Percentiles rank a stretch among this genome's conserved stretches.
Evolutionary conservation across 2,329 filamentous ascomycete species (phyloP).

Genomic region (Fusarium beomiforme): DNA sequence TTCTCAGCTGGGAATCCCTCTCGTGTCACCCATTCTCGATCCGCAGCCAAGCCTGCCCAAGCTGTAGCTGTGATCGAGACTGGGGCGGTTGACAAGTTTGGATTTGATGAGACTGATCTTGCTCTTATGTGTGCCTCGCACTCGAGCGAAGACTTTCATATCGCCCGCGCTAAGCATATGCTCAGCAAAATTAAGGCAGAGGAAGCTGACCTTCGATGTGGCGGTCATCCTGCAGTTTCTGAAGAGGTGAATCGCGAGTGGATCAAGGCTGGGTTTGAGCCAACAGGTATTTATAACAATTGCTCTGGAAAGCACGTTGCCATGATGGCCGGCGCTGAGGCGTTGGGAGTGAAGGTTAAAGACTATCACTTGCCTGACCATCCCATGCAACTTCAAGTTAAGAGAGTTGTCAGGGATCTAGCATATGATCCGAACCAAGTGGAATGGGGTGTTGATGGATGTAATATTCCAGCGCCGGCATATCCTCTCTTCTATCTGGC

Average conservation of each 20-base stretch:
- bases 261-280: constrained; percentile 51
- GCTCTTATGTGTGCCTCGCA: constrained; percentile 60
- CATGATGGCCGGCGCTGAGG: constrained; percentile 56
- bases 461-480: constrained; percentile 59
- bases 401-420: constrained; percentile 49
- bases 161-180: constrained; percentile 51
- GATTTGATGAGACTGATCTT: constrained; percentile 53
- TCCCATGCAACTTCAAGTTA: constrained; percentile 54
- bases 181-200: constrained; percentile 46
- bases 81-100: constrained; percentile 49
- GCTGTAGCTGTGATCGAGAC: constrained; percentile 57
- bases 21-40: constrained; percentile 55
- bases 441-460: constrained; percentile 57
- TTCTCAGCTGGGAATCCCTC: constrained; percentile 53
- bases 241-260: constrained; percentile 50
- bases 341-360: constrained; percentile 44
- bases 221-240: constrained; percentile 52
- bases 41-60: constrained; percentile 58
- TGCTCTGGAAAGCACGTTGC: constrained; percentile 61
- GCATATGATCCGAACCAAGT: constrained; percentile 43
- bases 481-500: constrained; percentile 51
- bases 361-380: constrained; percentile 51
- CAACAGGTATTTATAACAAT: constrained; percentile 54
- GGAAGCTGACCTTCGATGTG: constrained; percentile 54
- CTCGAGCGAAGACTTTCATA: constrained; percentile 54